Conservation (phyloP, 768 basidiomycete species). For the Arthromyces matolae region DNA sequence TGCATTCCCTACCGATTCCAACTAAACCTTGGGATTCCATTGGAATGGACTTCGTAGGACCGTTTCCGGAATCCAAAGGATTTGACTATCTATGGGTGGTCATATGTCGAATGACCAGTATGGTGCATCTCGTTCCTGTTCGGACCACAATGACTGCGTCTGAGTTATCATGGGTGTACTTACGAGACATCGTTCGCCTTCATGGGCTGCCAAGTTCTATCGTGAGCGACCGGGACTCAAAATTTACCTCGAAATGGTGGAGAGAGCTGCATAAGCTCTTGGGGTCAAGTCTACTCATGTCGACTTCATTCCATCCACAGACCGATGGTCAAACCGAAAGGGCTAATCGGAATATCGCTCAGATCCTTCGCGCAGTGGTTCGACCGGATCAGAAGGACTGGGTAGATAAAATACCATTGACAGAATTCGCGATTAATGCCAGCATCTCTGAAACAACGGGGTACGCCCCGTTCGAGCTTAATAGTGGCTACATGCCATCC, state of each 20-base stretch:
- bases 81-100: slow-evolving; percentile 24
- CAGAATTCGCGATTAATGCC: slow-evolving; percentile 2
- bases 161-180: slow-evolving; percentile 20
- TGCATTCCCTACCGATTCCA: slow-evolving; percentile 24
- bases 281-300: slow-evolving; percentile 1
- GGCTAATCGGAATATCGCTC: background rate
- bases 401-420: background rate
- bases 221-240: slow-evolving; percentile 26
- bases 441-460: slow-evolving; percentile 8
- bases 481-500: slow-evolving; percentile 20
- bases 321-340: slow-evolving; percentile 3
- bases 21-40: slow-evolving; percentile 28
- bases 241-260: slow-evolving; percentile 22
- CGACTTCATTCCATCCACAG: background rate
- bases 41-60: slow-evolving; percentile 34
- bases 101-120: slow-evolving; percentile 19
- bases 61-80: slow-evolving; percentile 22
- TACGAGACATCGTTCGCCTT: slow-evolving; percentile 20
- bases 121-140: slow-evolving; percentile 26
- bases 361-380: background rate
- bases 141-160: slow-evolving; percentile 15
- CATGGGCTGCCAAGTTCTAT: slow-evolving; percentile 25
- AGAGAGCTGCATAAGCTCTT: slow-evolving; percentile 8
- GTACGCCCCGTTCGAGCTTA: slow-evolving; percentile 20
- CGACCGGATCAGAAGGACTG: background rate